Percentiles rank a stretch among this genome's conserved stretches.
phyloP scores from a whole-genome alignment of 2,329 filamentous ascomycete genomes.

The Aureobasidium subglaciale region DNA sequence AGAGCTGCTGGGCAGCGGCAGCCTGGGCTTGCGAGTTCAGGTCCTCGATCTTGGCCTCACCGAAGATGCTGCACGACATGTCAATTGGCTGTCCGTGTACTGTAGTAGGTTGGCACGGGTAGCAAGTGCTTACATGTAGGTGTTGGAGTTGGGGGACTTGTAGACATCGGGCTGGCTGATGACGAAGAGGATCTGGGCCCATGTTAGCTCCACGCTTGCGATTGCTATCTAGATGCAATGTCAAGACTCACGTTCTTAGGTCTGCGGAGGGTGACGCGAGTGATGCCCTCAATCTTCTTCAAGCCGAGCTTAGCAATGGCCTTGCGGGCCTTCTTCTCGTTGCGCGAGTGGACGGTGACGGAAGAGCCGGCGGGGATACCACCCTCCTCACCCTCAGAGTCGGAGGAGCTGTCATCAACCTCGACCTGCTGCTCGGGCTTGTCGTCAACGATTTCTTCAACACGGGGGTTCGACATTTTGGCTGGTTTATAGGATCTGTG shows the following conservation, averaged over 20 bases:
- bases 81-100: constrained; percentile 17
- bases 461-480: constrained; percentile 93
- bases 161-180: constrained; percentile 99
- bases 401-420: constrained; percentile 65
- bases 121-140: constrained; percentile 78
- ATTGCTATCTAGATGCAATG: background rate
- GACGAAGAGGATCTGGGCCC: constrained; percentile 85
- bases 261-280: constrained; percentile 91
- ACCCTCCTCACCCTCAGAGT: constrained; percentile 64
- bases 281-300: constrained; percentile 94
- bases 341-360: constrained; percentile 91
- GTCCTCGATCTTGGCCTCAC: constrained; percentile 99
- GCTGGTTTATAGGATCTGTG: constrained; percentile 19
- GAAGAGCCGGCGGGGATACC: constrained; percentile 76
- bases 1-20: constrained; percentile 90
- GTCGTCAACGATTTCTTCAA: constrained; percentile 94
- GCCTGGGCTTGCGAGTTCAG: constrained; percentile 97
- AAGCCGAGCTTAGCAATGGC: constrained; percentile 97
- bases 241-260: constrained; percentile 87
- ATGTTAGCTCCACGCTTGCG: constrained; percentile 9
- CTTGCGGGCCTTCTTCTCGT: constrained; percentile 99
- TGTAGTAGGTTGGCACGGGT: background rate
- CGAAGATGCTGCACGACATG: constrained; percentile 69
- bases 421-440: constrained; percentile 71
- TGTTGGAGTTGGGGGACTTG: constrained; percentile 98